These are phyloP conservation scores for Didymella keratinophila DNA, from an alignment of 2,329 filamentous ascomycete species.

Conservation along the genomic window DNA sequence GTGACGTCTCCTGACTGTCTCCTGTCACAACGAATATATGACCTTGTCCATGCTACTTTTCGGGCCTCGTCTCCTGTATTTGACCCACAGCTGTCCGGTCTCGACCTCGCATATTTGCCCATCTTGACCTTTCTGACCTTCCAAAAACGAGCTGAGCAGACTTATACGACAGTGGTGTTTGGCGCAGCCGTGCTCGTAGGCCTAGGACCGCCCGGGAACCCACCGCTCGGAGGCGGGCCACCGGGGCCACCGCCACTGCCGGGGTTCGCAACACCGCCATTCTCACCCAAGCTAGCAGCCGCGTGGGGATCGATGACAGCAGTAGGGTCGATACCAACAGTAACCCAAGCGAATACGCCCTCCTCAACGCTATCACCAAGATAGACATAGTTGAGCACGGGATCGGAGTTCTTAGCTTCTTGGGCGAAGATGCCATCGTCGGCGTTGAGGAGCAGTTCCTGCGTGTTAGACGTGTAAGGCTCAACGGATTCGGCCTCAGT, in stretches of 20 bases:
- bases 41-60: no score
- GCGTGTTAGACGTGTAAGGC: conserved; percentile 53
- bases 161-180: neutral
- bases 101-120: no score
- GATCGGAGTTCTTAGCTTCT: conserved; percentile 59
- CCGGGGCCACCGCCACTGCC: neutral
- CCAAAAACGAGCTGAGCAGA: no score
- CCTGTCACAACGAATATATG: no score
- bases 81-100: no score
- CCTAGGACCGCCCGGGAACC: neutral
- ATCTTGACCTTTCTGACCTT: no score
- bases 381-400: conserved; percentile 64
- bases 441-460: conserved; percentile 56
- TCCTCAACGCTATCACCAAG: conserved; percentile 57
- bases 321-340: conserved; percentile 25
- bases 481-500: conserved; percentile 55
- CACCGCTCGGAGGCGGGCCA: neutral
- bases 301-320: conserved; percentile 11
- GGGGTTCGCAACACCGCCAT: conserved; percentile 20
- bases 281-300: conserved; percentile 19
- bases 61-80: no score
- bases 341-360: conserved; percentile 36
- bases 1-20: no score
- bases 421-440: conserved; percentile 59
- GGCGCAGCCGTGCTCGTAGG: neutral